Base-by-base conservation (phyloP, 1,139 yeast species). In the Geotrichum aggregatum region DNA sequence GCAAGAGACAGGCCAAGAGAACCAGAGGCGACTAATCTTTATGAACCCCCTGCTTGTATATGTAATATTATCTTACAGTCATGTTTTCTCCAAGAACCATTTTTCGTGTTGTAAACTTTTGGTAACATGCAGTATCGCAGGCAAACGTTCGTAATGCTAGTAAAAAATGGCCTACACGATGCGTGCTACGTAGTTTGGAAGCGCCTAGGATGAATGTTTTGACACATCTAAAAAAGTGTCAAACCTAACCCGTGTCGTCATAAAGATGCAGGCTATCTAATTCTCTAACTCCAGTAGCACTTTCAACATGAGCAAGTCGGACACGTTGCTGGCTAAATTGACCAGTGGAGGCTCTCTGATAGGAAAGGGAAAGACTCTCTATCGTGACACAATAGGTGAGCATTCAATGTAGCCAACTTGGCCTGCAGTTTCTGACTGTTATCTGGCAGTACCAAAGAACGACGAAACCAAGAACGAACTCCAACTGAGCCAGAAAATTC, bases 1-100 rank as follows among this genome's bases (percentile, higher is more conserved):
- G 91, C 74, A 85, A 81, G 77, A 84, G 88, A 76, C 87, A 86
- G 78, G 95, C 96, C 76, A 88, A 88, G 79, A 70, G 66, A 59
- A 59, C 62, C 48, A 51, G 54, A 51, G 54, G 54, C 42, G 54
- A 51, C 41, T 51, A 51, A 51, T 10, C 22, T 39, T 11, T 30
- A 21, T 22, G 42, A 39, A n/a, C 45, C 19, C 18, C 34, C n/a
- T 35, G 6, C 34, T 44, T 44, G 41, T 24, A 34, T 44, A 39
- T 39, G 42, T 39, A 39, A 39, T 39, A 39, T 22, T 39, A 39
- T 16, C 30, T 39, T 39, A 39, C 42, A 39, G 22, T 39, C 42
- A 39, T 39, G 42, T 21, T 39, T 39, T 14, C 16, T 14, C 13
- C 21, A 39, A 36, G 22, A 39, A 30, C 22, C 30, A 13, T 24